Evolutionary conservation across 2,329 filamentous ascomycete genomes (phyloP).

Genomic region (Laburnicola sp.): DNA sequence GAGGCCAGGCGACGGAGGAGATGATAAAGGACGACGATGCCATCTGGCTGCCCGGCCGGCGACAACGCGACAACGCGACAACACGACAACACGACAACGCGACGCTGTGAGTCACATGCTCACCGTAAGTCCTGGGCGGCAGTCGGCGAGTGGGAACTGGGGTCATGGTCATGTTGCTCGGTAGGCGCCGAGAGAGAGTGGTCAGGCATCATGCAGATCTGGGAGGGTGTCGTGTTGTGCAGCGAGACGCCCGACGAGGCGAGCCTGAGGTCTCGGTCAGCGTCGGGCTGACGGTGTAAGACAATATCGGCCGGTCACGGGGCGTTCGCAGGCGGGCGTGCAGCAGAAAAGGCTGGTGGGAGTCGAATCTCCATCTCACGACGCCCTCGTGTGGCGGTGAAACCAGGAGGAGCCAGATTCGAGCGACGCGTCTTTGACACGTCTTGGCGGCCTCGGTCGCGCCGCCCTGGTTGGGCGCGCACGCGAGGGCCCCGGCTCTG

Average conservation of each 20-base stretch:
- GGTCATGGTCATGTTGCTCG: background rate
- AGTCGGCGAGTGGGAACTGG: background rate
- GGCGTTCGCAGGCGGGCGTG: constrained; percentile 3
- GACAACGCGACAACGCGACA: no score
- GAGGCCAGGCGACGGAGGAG: background rate
- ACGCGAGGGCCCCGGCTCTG: constrained; percentile 9
- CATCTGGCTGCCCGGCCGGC: background rate
- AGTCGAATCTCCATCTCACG: no score
- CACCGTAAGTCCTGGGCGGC: constrained; percentile 17
- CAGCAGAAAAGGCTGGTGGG: no score
- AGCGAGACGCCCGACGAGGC: background rate
- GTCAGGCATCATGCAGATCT: background rate
- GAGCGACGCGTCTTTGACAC: background rate
- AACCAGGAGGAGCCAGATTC: constrained; percentile 1
- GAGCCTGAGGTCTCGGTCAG: no score
- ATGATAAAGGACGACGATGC: constrained; percentile 12
- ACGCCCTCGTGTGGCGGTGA: background rate
- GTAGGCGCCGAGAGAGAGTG: constrained; percentile 5
- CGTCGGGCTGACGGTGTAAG: no score
- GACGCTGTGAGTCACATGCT: constrained; percentile 21
- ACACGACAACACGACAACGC: constrained; percentile 10
- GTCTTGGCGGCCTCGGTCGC: background rate
- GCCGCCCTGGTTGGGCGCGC: constrained; percentile 14
- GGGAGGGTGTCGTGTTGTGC: background rate
- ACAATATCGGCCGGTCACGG: background rate